Base-by-base conservation (phyloP, 78 protist species). In the Andalucia godoyi region DNA sequence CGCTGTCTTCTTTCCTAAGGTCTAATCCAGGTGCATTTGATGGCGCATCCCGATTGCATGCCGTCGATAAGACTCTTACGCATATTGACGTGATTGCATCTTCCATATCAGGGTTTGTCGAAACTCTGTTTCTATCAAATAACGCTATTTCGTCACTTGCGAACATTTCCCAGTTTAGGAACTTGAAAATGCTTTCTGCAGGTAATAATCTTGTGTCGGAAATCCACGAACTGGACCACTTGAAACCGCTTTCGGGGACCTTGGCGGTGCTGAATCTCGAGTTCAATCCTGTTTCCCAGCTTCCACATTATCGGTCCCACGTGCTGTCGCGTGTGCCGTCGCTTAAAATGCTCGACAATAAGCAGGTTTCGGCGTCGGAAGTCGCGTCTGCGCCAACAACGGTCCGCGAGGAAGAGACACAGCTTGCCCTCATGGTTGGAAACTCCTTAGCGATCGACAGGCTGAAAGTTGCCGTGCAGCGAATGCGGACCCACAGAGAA, bases 281-380 rank as follows among this genome's bases (percentile, higher is more conserved):
- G 10, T 36, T 36, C 45, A 58, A 58, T 23, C 64, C 64, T 58
- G 64, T 58, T 21, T 36, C 45, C 10, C 64, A 58, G 45, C 64
- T 58, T 15, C 64, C 64, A 7, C 34, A 58, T 23, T 58, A 58
- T 10, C 41, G 64, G 10, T 17, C n/a, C 10, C 64, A 40, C 34
- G 53, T 58, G 13, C 41, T 58, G 30, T 21, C 10, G 10, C 25
- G 21, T 25, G 25, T 33, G 33, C 41, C 41, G 9, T 7, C 33
- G 7, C 17, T 58, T 15, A 10, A 21, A 18, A 12, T 17, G 25
- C 53, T 58, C 9, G 64, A 58, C 45, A 58, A 58, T 23, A 7
- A 12, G n/a, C 9, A 58, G 45, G 45, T 58, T 15, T n/a, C n/a
- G n/a, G n/a, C n/a, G n/a, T n/a, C n/a, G n/a, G n/a, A n/a, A n/a